These are phyloP conservation scores for Blastobotrys apis DNA, from an alignment of 1,139 yeast genomes.

Conservation along the genomic window DNA sequence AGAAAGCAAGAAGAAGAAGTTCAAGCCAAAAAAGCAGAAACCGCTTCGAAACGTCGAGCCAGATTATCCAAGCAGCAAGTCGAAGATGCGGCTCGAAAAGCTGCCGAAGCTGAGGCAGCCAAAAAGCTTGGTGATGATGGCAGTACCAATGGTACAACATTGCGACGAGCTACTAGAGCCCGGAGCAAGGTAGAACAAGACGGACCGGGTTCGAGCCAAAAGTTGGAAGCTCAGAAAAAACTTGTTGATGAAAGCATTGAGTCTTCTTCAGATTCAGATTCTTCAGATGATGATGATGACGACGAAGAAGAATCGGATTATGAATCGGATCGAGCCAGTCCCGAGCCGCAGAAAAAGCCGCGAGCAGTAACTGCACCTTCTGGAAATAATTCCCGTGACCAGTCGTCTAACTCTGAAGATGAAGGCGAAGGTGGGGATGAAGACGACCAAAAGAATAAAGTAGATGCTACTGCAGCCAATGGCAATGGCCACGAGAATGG, in stretches of 20 bases:
- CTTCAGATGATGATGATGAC: slow-evolving; percentile 13
- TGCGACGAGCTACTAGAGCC: slow-evolving; percentile 18
- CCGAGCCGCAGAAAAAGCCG: slow-evolving; percentile 14
- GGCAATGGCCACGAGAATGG: neutral
- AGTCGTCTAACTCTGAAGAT: slow-evolving; percentile 3
- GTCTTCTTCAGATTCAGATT: slow-evolving; percentile 6
- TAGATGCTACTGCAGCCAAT: neutral
- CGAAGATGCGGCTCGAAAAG: slow-evolving; percentile 4
- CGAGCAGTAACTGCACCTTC: slow-evolving; percentile 18
- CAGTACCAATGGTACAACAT: too few relatives aligned
- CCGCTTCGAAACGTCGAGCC: neutral
- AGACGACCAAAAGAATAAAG: neutral
- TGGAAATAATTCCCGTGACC: slow-evolving; percentile 11
- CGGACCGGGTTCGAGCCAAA: slow-evolving; percentile 2
- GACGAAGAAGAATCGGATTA: slow-evolving; percentile 14
- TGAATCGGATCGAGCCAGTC: slow-evolving; percentile 14
- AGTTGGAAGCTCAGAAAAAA: neutral
- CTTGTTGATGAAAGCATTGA: neutral
- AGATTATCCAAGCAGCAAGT: neutral
- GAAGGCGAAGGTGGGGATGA: neutral
- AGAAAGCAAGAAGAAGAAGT: slow-evolving; percentile 9
- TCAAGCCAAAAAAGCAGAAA: slow-evolving; percentile 1
- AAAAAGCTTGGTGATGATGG: slow-evolving; percentile 15
- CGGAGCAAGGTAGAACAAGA: slow-evolving; percentile 44
- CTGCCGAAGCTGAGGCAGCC: slow-evolving; percentile 4